Evolutionary conservation across 306 rosid genomes (phyloP).

Genomic region (Urtica urens): DNA sequence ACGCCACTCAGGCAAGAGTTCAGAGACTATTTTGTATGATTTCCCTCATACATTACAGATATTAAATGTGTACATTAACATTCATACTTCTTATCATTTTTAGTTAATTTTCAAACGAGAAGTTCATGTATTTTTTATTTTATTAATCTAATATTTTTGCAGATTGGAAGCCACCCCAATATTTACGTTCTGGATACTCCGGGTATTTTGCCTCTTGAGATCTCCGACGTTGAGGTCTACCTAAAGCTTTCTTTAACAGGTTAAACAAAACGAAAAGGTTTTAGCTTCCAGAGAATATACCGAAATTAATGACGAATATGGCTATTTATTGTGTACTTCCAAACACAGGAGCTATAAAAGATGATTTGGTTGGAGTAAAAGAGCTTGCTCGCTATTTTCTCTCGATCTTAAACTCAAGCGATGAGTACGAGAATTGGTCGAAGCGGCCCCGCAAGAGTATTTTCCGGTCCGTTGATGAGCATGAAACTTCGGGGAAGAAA

Average conservation of each 20-base stretch:
- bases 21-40: too few relatives aligned
- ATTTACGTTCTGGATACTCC: conserved; percentile 81
- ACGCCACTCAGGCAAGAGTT: too few relatives aligned
- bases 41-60: too few relatives aligned
- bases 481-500: conserved; percentile 21
- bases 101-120: too few relatives aligned
- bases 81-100: too few relatives aligned
- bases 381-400: conserved; percentile 44
- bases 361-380: conserved; percentile 30
- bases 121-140: too few relatives aligned
- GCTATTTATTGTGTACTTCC: conserved; percentile 8
- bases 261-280: conserved; percentile 11
- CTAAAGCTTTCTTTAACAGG: conserved; percentile 79
- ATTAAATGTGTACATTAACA: too few relatives aligned
- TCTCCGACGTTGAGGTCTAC: conserved; percentile 42
- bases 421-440: conserved; percentile 39
- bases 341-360: conserved; percentile 49
- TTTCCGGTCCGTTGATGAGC: conserved; percentile 9
- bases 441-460: conserved; percentile 15
- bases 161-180: conserved; percentile 96
- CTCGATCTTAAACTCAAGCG: conserved; percentile 30
- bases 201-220: conserved; percentile 52
- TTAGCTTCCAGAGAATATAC: background rate
- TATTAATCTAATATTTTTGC: too few relatives aligned
- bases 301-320: background rate